Percentiles rank a stretch among this genome's conserved stretches.
Evolutionary conservation across 148 eudicot species (phyloP).

Genomic region (Drosera capensis): DNA sequence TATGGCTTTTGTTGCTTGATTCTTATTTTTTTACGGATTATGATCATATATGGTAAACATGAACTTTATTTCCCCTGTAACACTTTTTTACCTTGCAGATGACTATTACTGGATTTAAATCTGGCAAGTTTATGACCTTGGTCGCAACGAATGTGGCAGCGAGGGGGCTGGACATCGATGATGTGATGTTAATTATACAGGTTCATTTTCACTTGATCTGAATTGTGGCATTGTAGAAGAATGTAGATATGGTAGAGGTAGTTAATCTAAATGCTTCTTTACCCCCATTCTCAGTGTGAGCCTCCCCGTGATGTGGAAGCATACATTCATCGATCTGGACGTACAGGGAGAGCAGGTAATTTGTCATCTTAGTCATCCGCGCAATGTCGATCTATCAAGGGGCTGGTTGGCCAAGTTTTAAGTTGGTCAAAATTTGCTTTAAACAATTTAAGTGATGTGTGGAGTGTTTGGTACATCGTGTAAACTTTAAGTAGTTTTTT

Average conservation of each 20-base stretch:
- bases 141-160: slow-evolving; percentile 97
- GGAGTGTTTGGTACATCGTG: too few relatives aligned
- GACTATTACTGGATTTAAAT: slow-evolving; percentile 72
- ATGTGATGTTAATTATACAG: slow-evolving; percentile 84
- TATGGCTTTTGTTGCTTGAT: too few relatives aligned
- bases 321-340: slow-evolving; percentile 94
- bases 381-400: too few relatives aligned
- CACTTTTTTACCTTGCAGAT: slow-evolving; percentile 27
- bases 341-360: slow-evolving; percentile 96
- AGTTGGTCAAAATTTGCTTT: too few relatives aligned
- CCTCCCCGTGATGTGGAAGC: slow-evolving; percentile 97
- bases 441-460: too few relatives aligned
- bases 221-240: not conserved
- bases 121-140: slow-evolving; percentile 66
- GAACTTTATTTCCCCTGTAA: not conserved
- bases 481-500: too few relatives aligned
- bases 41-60: not conserved
- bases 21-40: too few relatives aligned
- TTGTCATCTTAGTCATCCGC: too few relatives aligned
- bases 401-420: too few relatives aligned
- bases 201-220: slow-evolving; percentile 10
- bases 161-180: slow-evolving; percentile 82
- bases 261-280: not conserved
- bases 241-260: not conserved
- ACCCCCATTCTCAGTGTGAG: slow-evolving; percentile 52